Percentiles rank a stretch among this genome's conserved stretches.
Evolutionary conservation across 345 rosid genomes (phyloP).

Genomic region (Pistacia vera): DNA sequence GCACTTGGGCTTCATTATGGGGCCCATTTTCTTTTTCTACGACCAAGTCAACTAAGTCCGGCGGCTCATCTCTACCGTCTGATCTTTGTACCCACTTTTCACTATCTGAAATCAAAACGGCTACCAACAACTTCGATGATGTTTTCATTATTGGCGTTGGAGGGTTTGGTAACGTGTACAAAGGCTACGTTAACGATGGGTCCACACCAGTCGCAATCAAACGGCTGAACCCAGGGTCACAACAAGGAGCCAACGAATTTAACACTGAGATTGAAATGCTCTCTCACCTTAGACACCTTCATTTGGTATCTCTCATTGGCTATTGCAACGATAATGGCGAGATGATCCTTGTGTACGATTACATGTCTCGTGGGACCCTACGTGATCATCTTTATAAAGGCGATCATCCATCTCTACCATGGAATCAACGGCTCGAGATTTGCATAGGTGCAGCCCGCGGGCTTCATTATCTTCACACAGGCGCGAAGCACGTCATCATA

Average conservation of each 20-base stretch:
- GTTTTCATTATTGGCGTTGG: slow-evolving; percentile 32
- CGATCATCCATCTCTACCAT: slow-evolving; percentile 29
- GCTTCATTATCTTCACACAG: slow-evolving; percentile 37
- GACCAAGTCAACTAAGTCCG: neutral
- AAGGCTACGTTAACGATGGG: slow-evolving; percentile 36
- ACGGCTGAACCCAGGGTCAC: slow-evolving; percentile 25
- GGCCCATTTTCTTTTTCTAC: neutral
- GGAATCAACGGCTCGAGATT: slow-evolving; percentile 36
- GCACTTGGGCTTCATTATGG: neutral
- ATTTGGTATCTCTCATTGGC: slow-evolving; percentile 43
- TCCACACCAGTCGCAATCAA: slow-evolving; percentile 35
- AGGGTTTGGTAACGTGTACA: slow-evolving; percentile 43
- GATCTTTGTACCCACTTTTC: slow-evolving; percentile 7
- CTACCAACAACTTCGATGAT: slow-evolving; percentile 40
- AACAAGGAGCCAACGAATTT: slow-evolving; percentile 38
- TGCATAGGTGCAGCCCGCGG: slow-evolving; percentile 41
- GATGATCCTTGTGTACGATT: slow-evolving; percentile 44
- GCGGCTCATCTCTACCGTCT: neutral
- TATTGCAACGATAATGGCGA: slow-evolving; percentile 33
- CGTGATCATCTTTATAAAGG: slow-evolving; percentile 33
- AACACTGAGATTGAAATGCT: slow-evolving; percentile 44
- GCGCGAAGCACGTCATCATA: slow-evolving; percentile 37
- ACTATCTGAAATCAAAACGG: slow-evolving; percentile 18
- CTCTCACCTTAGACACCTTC: slow-evolving; percentile 32
- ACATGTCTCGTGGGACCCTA: slow-evolving; percentile 37